Base-by-base conservation (phyloP, 768 basidiomycete genomes). In the Podaxis sp. region DNA sequence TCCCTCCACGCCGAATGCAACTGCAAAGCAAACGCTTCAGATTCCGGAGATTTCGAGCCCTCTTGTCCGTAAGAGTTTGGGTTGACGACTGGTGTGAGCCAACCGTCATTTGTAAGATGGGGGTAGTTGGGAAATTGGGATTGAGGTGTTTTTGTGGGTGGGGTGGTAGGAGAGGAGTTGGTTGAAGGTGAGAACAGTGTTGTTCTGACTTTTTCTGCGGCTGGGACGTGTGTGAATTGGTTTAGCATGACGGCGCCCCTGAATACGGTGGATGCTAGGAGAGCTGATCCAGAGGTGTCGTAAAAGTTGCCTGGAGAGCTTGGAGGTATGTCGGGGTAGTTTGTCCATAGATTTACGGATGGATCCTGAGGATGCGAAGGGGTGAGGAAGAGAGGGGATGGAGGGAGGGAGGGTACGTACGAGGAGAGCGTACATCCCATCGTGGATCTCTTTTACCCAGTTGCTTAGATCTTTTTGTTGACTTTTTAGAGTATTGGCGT, bases 211-310 rank as follows among this genome's bases (percentile, higher is more conserved):
- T 74, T 71, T 68, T 91, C 89, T 1, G 91, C 91, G 2, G 75
- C 67, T 0, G 84, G 80, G 28, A 94, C 67, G 68, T 83, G 73
- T 0, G 75, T 77, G 60, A 84, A 78, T 15, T 82, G 76, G 28
- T 78, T 76, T 48, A 78, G 71, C 22, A 91, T 68, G 2, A 87
- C 74, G 0, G 90, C 83, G 55, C 90, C 76, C 1, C 91, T 84
- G 73, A 90, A 95, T 1, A 93, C 89, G 0, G 89, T 86, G 65
- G 84, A 80, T 0, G 92, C 91, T 50, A 95, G 77, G 52, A 96
- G 80, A 0, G 91, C 86, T 0, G 91, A 88, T 10, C 87, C 87
- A 0, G 93, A 72, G 0, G 87, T 84, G 64, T 96, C 94, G 66
- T 82, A 78, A 70, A 96, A 96, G 60, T 84, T 84, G 4, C 72